Percentiles rank a stretch among this genome's conserved stretches.
Evolutionary conservation across 208 protist genomes (phyloP).

Genomic region (Leishmania turanica): DNA sequence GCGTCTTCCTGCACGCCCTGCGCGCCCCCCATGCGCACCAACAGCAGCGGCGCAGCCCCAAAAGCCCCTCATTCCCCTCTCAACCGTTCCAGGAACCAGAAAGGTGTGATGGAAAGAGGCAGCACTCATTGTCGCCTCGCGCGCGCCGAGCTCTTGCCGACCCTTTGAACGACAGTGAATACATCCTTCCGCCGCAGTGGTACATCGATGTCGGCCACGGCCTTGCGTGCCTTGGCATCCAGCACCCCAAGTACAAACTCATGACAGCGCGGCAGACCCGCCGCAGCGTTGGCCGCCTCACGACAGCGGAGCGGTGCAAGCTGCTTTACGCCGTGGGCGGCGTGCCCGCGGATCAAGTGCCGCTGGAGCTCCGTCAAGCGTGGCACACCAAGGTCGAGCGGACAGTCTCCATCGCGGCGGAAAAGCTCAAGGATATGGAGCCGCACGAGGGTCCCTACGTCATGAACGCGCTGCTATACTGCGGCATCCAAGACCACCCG

Average conservation of each 20-base stretch:
- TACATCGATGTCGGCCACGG: constrained; percentile 84
- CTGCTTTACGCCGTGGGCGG: constrained; percentile 81
- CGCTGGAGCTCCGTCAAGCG: constrained; percentile 39
- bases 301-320: constrained; percentile 70
- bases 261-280: constrained; percentile 69
- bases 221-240: constrained; percentile 70
- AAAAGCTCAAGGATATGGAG: constrained; percentile 67
- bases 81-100: background rate
- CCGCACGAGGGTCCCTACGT: constrained; percentile 74
- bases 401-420: constrained; percentile 46
- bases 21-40: constrained; percentile 29
- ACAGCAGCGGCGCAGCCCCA: background rate
- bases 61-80: background rate
- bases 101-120: background rate
- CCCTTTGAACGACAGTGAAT: constrained; percentile 32
- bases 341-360: constrained; percentile 38
- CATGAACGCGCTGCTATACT: constrained; percentile 76
- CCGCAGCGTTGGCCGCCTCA: constrained; percentile 48
- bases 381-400: constrained; percentile 71
- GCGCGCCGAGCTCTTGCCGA: constrained; percentile 19
- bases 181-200: constrained; percentile 65
- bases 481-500: constrained; percentile 67
- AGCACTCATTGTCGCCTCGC: constrained; percentile 1
- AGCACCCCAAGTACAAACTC: constrained; percentile 82
- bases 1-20: constrained; percentile 84